phyloP scores from a whole-genome alignment of 371 early-diverging fungal genomes.

The Syncephalastrum monosporum region DNA sequence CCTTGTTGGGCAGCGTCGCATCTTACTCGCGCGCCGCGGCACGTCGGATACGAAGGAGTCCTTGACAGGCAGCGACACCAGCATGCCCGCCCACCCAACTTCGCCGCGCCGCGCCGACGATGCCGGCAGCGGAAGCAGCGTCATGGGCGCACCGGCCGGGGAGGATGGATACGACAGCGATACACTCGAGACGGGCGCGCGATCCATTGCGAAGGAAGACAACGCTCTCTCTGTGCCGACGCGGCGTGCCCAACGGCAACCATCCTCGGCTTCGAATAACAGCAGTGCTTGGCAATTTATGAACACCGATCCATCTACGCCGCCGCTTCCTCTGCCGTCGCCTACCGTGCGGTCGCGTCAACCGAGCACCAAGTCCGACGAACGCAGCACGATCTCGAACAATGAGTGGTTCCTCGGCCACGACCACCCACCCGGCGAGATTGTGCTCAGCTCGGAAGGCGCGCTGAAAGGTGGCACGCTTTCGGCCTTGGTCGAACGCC shows the following conservation, averaged over 20 bases:
- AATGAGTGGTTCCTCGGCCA: conserved; percentile 60
- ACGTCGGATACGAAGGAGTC: conserved; percentile 13
- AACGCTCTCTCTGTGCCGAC: no score
- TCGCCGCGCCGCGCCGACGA: no score
- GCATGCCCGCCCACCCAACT: not conserved
- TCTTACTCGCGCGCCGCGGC: conserved; percentile 36
- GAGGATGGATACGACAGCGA: no score
- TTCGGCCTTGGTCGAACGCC: conserved; percentile 79
- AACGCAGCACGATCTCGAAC: conserved; percentile 11
- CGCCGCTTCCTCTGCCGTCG: not conserved
- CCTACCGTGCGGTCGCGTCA: conserved; percentile 15
- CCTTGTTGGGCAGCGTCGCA: conserved; percentile 39
- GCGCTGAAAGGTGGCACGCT: conserved; percentile 87
- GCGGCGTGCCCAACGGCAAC: no score
- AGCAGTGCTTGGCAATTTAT: no score
- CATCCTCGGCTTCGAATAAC: no score
- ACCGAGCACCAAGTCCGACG: conserved; percentile 18
- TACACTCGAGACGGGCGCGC: no score
- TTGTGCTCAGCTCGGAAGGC: conserved; percentile 79
- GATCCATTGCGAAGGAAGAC: no score
- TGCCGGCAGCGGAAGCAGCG: no score
- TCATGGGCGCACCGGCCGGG: no score
- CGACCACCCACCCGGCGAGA: conserved; percentile 74
- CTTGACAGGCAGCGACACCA: not conserved
- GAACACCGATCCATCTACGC: no score